These are phyloP conservation scores for Guadua angustifolia DNA, from an alignment of 176 grass and related monocot genomes.

Conservation along the genomic window DNA sequence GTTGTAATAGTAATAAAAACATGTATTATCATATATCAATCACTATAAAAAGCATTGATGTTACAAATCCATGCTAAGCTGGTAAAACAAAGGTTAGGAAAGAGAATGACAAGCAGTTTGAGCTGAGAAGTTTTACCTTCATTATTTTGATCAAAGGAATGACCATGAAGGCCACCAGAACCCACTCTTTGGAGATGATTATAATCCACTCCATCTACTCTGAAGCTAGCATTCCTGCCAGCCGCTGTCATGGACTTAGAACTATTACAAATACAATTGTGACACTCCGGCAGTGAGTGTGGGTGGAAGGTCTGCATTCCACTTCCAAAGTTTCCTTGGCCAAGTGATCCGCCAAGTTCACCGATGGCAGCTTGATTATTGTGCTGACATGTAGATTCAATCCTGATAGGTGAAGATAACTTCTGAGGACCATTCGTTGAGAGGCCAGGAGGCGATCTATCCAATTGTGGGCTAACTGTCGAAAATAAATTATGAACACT, in stretches of 20 bases:
- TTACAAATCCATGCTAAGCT: conserved; percentile 22
- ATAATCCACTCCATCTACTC: conserved; percentile 53
- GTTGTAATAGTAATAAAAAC: conserved; percentile 7
- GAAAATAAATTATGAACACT: conserved; percentile 45
- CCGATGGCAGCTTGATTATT: conserved; percentile 39
- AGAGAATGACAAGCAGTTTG: neutral
- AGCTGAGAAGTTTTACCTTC: conserved; percentile 47
- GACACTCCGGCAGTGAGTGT: conserved; percentile 63
- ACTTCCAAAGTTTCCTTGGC: conserved; percentile 55
- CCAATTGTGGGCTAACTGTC: conserved; percentile 36
- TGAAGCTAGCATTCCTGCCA: conserved; percentile 50
- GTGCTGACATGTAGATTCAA: conserved; percentile 49
- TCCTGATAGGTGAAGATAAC: conserved; percentile 61
- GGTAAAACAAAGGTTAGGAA: neutral
- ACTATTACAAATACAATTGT: conserved; percentile 44
- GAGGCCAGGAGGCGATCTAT: conserved; percentile 43
- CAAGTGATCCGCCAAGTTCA: conserved; percentile 50
- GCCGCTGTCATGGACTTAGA: conserved; percentile 49
- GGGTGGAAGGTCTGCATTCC: conserved; percentile 58
- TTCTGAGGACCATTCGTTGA: conserved; percentile 44
- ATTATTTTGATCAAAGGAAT: conserved; percentile 56
- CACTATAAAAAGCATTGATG: neutral
- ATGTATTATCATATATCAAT: neutral
- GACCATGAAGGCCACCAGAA: conserved; percentile 47
- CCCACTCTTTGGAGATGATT: conserved; percentile 49